Evolutionary conservation across 2,329 filamentous ascomycete species (phyloP), one percentile per base, ranked within the genome.

Genomic region (Diplodia corticola): DNA sequence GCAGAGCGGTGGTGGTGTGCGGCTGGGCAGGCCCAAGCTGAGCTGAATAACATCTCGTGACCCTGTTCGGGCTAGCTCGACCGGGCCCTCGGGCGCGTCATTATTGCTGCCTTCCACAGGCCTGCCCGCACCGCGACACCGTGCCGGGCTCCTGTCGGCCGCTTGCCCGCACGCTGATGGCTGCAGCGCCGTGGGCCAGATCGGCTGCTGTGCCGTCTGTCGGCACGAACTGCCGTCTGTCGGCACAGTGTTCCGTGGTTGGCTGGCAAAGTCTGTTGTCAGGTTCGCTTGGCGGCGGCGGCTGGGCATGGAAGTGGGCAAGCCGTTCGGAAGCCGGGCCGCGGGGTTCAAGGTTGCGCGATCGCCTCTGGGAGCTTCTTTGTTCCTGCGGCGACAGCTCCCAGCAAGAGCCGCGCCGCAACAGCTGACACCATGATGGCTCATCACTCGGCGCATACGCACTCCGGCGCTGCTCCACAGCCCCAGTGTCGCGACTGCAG

Each of bases 351-450:
- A 5, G 37, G 37, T 48, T 37, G 22, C 44, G 33, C 20, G 55
- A 60, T 60, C 40, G 30, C 15, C 54, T 33, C 20, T 2, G 54
- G 10, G 5, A 3, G 9, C 12, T 33, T 33, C 9, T 24, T 61
- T 50, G 57, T 49, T 35, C 44, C 57, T 49, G 44, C 57, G 33
- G n/a, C n/a, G 15, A 15, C 20, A 24, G 30, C 22, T 1, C 20
- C n/a, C 33, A n/a, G 26, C 20, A 24, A 30, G 55, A 46, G 55
- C 55, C 24, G 37, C 55, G 28, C 24, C 15, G 28, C 30, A n/a
- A n/a, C 17, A 7, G 24, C 37, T 44, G 44, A 55, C 57, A 61
- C 57, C 57, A 35, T 61, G 57, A 35, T 49, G 57, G 57, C 57
- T 49, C 57, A 49, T 49, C 57, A 49, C 57, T 61, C 57, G 26